Evolutionary conservation across 2,329 filamentous ascomycete species (phyloP).

Genomic region (Plenodomus biglobosus): DNA sequence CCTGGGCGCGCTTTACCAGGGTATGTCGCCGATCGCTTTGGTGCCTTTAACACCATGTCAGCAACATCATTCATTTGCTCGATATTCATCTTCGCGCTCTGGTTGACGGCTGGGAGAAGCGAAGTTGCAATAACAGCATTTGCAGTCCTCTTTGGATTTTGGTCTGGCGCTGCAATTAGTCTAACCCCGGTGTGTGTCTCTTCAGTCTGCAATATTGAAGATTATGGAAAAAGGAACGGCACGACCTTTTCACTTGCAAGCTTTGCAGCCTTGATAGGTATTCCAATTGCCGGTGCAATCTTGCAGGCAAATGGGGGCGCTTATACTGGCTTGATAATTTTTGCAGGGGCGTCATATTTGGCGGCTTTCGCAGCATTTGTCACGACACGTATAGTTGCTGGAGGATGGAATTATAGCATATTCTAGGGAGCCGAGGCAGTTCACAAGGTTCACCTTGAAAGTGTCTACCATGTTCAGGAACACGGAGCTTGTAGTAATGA

Average conservation of each 20-base stretch:
- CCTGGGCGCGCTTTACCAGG: slow-evolving; percentile 60
- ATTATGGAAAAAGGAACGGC: slow-evolving; percentile 69
- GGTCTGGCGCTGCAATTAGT: slow-evolving; percentile 65
- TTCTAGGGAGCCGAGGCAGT: no score
- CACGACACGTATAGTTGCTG: neutral
- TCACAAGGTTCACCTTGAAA: no score
- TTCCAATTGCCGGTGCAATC: slow-evolving; percentile 62
- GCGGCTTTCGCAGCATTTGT: neutral
- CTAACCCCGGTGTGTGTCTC: slow-evolving; percentile 65
- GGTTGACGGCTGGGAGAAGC: slow-evolving; percentile 53
- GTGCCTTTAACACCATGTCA: slow-evolving; percentile 57
- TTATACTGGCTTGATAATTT: neutral
- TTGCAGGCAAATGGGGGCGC: neutral
- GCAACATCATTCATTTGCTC: slow-evolving; percentile 48
- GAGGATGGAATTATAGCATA: neutral
- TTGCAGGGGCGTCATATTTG: neutral
- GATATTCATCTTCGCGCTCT: slow-evolving; percentile 56
- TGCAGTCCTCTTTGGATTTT: slow-evolving; percentile 67
- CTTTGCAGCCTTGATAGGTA: slow-evolving; percentile 65
- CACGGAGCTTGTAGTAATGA: no score
- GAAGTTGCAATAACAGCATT: slow-evolving; percentile 63
- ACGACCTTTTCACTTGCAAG: slow-evolving; percentile 62
- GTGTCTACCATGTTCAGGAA: no score
- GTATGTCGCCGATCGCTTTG: slow-evolving; percentile 55
- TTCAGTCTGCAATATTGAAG: slow-evolving; percentile 67